phyloP scores from a whole-genome alignment of 768 basidiomycete genomes.

The Leccinum longicurvipes region DNA sequence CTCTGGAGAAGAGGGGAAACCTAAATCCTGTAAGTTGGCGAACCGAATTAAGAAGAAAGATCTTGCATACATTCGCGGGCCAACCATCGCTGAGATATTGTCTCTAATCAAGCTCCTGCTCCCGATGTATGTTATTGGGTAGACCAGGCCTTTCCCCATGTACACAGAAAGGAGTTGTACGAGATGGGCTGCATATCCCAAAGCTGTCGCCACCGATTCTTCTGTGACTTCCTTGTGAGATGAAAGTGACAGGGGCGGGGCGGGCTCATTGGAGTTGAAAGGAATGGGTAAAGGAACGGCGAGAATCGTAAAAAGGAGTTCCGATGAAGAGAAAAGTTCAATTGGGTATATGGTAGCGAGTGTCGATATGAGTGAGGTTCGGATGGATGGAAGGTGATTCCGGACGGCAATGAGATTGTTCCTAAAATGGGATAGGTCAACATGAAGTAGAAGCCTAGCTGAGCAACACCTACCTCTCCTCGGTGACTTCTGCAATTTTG shows the following conservation, averaged over 20 bases:
- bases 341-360: conserved; percentile 86
- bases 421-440: conserved; percentile 35
- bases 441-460: conserved; percentile 8
- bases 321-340: conserved; percentile 75
- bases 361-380: conserved; percentile 63
- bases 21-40: conserved; percentile 39
- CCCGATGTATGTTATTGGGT: conserved; percentile 88
- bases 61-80: conserved; percentile 79
- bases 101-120: conserved; percentile 91
- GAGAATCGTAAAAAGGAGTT: conserved; percentile 87
- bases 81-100: conserved; percentile 92
- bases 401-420: conserved; percentile 44
- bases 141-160: conserved; percentile 70
- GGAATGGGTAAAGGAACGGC: conserved; percentile 91
- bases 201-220: conserved; percentile 81
- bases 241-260: conserved; percentile 71
- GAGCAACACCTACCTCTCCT: conserved; percentile 36
- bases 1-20: conserved; percentile 93
- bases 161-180: conserved; percentile 81
- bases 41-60: conserved; percentile 1
- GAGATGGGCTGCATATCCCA: conserved; percentile 88
- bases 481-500: conserved; percentile 33
- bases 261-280: conserved; percentile 66
- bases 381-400: conserved; percentile 47
- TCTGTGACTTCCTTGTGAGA: conserved; percentile 75